Base-by-base conservation (phyloP, 306 rosid species). In the Cucurbita pepo region DNA sequence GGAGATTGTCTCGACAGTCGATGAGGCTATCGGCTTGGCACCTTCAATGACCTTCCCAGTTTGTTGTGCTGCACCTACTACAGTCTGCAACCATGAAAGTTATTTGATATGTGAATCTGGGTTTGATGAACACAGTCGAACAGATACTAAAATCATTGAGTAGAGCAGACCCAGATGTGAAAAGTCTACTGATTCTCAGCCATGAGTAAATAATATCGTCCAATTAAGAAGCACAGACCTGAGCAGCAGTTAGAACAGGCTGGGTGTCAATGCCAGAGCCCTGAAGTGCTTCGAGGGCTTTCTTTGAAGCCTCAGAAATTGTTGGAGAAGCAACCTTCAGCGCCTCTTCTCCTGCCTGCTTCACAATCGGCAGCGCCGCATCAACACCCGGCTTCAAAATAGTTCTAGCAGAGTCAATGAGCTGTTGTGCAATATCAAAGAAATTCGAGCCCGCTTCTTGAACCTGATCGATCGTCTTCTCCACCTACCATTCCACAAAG, bases 51-150 rank as follows among this genome's bases (percentile, higher is more conserved):
- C 92, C 81, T 83, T 88, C 59, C 85, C 65, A 4, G 96, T 86
- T 88, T 88, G 92, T 75, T 90, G 83, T 19, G 97, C 97, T 62
- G 92, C 96, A 81, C 83, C 97, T 48, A 77, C 81, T 47, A 93
- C 86, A 63, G 91, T 90, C 99, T 94, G 86, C 75, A 76, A 80
- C 81, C 81, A 82, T 81, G 72, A 25, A 25, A 34, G 66, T 10
- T 10, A 74, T 54, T 75, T 61, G 50, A 21, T 56, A 65, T 66
- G 74, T 25, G 66, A 57, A 19, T 51, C 8, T 21, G 72, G 38
- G 48, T 73, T 67, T 8, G 10, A 67, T 47, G 22, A 65, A 67
- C 13, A 22, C 13, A 47, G 43, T 48, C 43, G 1, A 18, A 7
- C 15, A 54, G 7, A 7, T 54, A 54, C 58, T 18, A 5, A 19